A percentile compares a stretch with the other conserved stretches of the same genome.
Conservation (phyloP, 108 stramenopile genomes). For the Cyclotella cryptica region DNA sequence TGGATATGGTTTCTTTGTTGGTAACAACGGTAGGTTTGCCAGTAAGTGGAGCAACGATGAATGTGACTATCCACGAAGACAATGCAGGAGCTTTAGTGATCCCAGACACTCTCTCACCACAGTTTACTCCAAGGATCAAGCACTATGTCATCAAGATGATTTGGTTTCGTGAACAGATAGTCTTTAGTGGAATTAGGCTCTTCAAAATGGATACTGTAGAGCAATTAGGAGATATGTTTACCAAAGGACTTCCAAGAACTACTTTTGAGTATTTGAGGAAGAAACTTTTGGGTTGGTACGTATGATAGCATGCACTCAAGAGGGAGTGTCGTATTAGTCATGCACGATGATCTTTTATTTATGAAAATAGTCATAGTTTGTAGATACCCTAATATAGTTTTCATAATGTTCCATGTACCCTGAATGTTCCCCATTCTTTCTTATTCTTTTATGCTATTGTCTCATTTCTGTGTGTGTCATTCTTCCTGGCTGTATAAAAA, state of each 20-base stretch:
- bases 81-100: not conserved
- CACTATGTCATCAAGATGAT: slow-evolving; percentile 1
- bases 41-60: not conserved
- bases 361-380: too few species aligned
- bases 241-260: not conserved
- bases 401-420: too few species aligned
- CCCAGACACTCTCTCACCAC: not conserved
- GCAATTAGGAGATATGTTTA: slow-evolving; percentile 11
- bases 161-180: slow-evolving; percentile 3
- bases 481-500: too few species aligned
- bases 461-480: too few species aligned
- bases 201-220: not conserved
- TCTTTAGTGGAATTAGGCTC: not conserved
- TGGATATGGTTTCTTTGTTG: not conserved
- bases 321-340: slow-evolving; percentile 7
- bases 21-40: not conserved
- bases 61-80: not conserved
- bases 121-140: slow-evolving; percentile 2
- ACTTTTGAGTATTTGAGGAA: not conserved
- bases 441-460: too few species aligned
- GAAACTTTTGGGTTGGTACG: not conserved
- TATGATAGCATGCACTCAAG: not conserved
- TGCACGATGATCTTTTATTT: too few species aligned
- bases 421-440: too few species aligned
- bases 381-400: too few species aligned